Evolutionary conservation across 306 rosid species (phyloP), one percentile per base, ranked within the genome.

Genomic region (Vicia villosa): DNA sequence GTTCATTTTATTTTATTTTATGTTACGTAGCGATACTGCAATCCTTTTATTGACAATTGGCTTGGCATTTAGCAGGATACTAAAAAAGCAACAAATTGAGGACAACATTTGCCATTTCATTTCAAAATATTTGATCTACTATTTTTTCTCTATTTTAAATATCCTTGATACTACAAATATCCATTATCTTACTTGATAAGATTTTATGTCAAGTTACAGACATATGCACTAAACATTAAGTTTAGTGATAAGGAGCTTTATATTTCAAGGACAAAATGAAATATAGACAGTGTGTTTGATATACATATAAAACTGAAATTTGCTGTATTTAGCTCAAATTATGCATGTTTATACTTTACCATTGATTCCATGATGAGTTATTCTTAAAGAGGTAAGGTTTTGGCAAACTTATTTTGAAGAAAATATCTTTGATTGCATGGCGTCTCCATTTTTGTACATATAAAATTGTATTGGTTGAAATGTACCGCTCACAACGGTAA

Each of bases 101-200:
- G 30, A 65, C 30, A 37, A 66, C 19, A 10, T 74, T 75, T 41
- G 61, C 43, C 54, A 30, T 46, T 37, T 46, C 10, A 51, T 74
- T 26, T 63, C 2, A 45, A 57, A n/a, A 20, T 32, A 46, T 57
- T 43, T 52, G 17, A 41, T 74, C 2, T 40, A 16, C 20, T 9
- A 22, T 5, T 24, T 42, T 24, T 12, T 34, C 8, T 16, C 43
- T 17, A 16, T 24, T 55, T 21, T 14, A 11, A 12, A 6, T 32
- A 6, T 34, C 24, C 38, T 49, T 73, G 52, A 46, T 32, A 12
- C 28, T 61, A 8, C 32, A 52, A 1, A 21, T n/a, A 62, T 24
- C 37, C 43, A 56, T 26, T 57, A 24, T 57, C 41, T 57, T 43
- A 11, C 17, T 38, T 5, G 34, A 61, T 60, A 34, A 59, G 37